A percentile compares a stretch with the other conserved stretches of the same genome.
Evolutionary conservation across 768 basidiomycete species (phyloP).

Genomic region (Gymnopilus junonius): DNA sequence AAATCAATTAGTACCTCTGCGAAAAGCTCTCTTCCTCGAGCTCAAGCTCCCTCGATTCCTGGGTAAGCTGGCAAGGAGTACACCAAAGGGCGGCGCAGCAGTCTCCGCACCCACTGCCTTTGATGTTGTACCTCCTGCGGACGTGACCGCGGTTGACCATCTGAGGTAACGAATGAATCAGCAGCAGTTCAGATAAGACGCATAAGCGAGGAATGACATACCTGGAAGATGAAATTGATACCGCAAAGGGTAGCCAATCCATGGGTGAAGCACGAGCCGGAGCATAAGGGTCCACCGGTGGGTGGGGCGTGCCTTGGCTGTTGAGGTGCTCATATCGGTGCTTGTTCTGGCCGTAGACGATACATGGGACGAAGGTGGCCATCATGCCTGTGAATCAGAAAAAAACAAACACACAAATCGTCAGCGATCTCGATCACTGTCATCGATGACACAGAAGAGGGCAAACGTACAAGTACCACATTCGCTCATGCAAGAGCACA

Average conservation of each 20-base stretch:
- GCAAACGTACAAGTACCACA: constrained; percentile 34
- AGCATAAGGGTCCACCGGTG: constrained; percentile 33
- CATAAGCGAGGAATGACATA: constrained; percentile 13
- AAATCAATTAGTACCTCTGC: constrained; percentile 15
- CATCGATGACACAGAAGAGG: neutral
- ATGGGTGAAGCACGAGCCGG: constrained; percentile 40
- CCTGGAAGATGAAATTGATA: constrained; percentile 44
- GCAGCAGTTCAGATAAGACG: neutral
- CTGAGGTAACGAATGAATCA: constrained; percentile 16
- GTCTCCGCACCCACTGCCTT: constrained; percentile 45
- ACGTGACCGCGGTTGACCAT: constrained; percentile 39
- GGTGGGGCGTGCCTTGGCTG: constrained; percentile 39
- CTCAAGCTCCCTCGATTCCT: constrained; percentile 51
- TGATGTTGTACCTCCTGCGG: constrained; percentile 50
- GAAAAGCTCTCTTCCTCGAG: constrained; percentile 47
- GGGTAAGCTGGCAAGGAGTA: constrained; percentile 50
- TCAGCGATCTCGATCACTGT: too few relatives aligned
- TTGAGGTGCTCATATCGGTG: constrained; percentile 43
- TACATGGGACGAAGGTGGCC: constrained; percentile 43
- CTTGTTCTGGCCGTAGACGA: constrained; percentile 44
- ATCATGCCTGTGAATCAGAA: constrained; percentile 37
- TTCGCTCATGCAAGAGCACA: constrained; percentile 35
- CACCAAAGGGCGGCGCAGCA: constrained; percentile 47
- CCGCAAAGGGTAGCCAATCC: constrained; percentile 34
- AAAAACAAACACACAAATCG: too few relatives aligned